Base-by-base conservation (phyloP, 129 eudicot genomes). In the Heracleum sosnowskyi region DNA sequence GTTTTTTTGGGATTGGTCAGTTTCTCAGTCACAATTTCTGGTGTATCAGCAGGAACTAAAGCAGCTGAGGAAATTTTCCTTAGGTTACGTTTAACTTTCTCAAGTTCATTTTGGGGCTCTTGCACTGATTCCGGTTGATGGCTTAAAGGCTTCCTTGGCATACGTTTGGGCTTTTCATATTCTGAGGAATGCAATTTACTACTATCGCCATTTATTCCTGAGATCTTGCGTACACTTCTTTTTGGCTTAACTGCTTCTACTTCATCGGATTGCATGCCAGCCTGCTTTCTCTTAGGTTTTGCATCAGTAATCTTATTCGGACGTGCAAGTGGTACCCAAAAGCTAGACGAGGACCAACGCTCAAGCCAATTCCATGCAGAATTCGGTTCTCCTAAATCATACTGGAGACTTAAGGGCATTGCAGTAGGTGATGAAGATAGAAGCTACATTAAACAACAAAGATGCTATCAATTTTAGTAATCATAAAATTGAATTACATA, bases 351-450 rank as follows among this genome's bases (percentile, higher is more conserved):
- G 60, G 98, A 91, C 98, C 98, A 93, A 46, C 92, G 89, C 77
- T 87, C 90, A 66, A 93, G 92, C 98, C 97, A 93, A 78, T 78
- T 87, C 84, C 79, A 73, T n/a, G 87, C 88, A 39, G 97, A 89
- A 85, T 93, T 93, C 17, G 97, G 87, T 42, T 93, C 98, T 22
- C 63, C 76, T 71, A 78, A 78, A 83, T 91, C 95, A 73, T 89
- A 90, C 76, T 86, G 97, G 82, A 93, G 87, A 82, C 81, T 86
- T 77, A 93, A 84, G 69, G 92, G 81, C 85, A 85, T 88, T 29
- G 86, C 85, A 79, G 86, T 77, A 62, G 87, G 87, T 74, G 85
- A 83, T 78, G 92, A 82, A 53, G 89, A 78, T 73, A 87, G 86
- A 81, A 93, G 96, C 98, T 93, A 83, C 79, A 81, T 84, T 24